Base-by-base conservation (phyloP, 768 basidiomycete genomes). In the Porphyrellus cyaneotinctus region DNA sequence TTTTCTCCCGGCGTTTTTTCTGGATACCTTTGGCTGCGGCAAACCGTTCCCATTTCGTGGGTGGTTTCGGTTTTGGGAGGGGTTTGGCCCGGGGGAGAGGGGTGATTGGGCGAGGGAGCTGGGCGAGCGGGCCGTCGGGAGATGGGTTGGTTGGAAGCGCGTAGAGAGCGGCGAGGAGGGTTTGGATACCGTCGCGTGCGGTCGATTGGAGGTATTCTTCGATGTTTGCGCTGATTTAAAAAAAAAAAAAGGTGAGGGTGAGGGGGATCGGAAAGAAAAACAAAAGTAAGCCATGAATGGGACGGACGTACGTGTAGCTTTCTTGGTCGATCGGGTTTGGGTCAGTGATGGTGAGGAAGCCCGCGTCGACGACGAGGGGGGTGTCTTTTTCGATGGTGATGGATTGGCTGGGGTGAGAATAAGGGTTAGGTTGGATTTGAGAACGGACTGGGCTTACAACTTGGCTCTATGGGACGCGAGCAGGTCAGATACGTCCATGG, bases 1-100 rank as follows among this genome's bases (percentile, higher is more conserved):
- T 84, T 74, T 81, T 88, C 13, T 95, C 91, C 41, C 81, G 81
- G 43, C 74, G 79, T 64, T 74, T 82, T 63, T 97, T 83, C 63
- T 83, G 82, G 63, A 98, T 98, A 33, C 97, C 97, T 74, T 97
- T 97, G 33, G 90, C 86, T 43, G 85, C 83, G 6, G 95, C 95
- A 64, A 98, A 99, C 51, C 82, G 78, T 74, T 98, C 91, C 97
- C 97, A 99, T 70, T 97, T 98, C 8, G 95, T 98, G 31, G 79
- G 83, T 10, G 87, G 86, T 71, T 95, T 97, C 3, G 89, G 88
- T 63, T 93, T 95, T 0, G 95, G 97, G 3, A 98, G 76, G 0
- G 90, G 91, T 68, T 99, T 98, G 28, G 93, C 80, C 22, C 97
- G 82, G 0, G 97, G 97, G 1, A 98, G 80, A 43, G 76, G 74